Evolutionary conservation across 2,329 filamentous ascomycete genomes (phyloP).

Genomic region (Hypomyces rosellus): DNA sequence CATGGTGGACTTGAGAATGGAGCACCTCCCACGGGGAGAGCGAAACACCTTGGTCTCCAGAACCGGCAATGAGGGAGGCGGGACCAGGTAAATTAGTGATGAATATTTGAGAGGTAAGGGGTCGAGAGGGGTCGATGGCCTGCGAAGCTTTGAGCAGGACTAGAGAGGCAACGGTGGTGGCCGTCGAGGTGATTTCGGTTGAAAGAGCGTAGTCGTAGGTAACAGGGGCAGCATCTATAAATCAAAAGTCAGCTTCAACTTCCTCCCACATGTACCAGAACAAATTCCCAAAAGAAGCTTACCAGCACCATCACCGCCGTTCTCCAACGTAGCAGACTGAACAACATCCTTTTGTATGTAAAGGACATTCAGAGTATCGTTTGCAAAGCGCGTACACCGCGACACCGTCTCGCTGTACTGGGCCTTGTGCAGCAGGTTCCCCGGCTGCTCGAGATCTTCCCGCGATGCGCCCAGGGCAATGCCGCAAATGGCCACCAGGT

Average conservation of each 20-base stretch:
- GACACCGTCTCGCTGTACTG: conserved; percentile 74
- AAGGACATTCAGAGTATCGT: conserved; percentile 78
- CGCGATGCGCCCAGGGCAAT: conserved; percentile 69
- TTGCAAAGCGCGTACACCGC: conserved; percentile 82
- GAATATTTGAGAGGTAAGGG: conserved; percentile 82
- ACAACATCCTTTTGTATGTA: conserved; percentile 84
- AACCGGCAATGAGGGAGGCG: conserved; percentile 59
- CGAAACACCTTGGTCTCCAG: conserved; percentile 63
- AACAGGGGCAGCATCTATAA: conserved; percentile 29
- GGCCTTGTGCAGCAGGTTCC: conserved; percentile 72
- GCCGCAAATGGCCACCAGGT: conserved; percentile 64
- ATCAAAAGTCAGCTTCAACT: not conserved
- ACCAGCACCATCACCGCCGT: conserved; percentile 42
- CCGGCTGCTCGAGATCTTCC: conserved; percentile 71
- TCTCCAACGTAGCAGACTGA: conserved; percentile 43
- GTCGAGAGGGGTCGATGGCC: conserved; percentile 76
- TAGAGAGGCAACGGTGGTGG: conserved; percentile 78
- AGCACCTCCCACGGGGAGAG: conserved; percentile 86
- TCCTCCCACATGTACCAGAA: not conserved
- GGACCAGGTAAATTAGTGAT: conserved; percentile 87
- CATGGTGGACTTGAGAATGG: conserved; percentile 85
- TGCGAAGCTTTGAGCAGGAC: conserved; percentile 84
- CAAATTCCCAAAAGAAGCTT: no score
- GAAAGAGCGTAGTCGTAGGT: conserved; percentile 73
- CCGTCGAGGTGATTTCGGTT: conserved; percentile 71